Conservation (phyloP, 331 rosid genomes). For the Phaseolus coccineus region DNA sequence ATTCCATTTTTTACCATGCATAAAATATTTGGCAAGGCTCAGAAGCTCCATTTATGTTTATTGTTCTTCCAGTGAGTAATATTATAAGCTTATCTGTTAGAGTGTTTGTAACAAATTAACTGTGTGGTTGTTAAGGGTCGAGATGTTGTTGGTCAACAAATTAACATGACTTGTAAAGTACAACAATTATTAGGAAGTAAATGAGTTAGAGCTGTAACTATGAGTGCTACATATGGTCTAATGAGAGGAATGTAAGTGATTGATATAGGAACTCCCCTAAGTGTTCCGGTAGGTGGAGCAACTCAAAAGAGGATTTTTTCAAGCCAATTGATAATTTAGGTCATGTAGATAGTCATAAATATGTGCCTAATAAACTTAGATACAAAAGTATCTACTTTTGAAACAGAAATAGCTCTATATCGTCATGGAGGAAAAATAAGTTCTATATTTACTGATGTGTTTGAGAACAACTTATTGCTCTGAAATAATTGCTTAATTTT, state of each 20-base stretch:
- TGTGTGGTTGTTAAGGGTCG: too few relatives aligned
- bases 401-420: too few relatives aligned
- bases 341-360: too few relatives aligned
- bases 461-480: not conserved
- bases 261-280: not conserved
- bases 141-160: too few relatives aligned
- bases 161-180: not conserved
- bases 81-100: slow-evolving; percentile 12
- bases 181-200: not conserved
- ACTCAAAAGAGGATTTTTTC: too few relatives aligned
- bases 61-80: slow-evolving; percentile 18
- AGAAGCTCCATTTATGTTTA: slow-evolving; percentile 9
- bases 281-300: too few relatives aligned
- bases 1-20: slow-evolving; percentile 2
- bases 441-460: not conserved
- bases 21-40: slow-evolving; percentile 9
- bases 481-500: not conserved
- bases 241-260: not conserved
- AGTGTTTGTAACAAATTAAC: not conserved
- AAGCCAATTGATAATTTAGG: too few relatives aligned
- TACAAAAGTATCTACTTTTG: too few relatives aligned
- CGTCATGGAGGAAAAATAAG: too few relatives aligned
- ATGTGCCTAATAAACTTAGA: too few relatives aligned
- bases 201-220: not conserved
- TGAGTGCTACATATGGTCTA: not conserved